Percentiles rank a stretch among this genome's conserved stretches.
These are phyloP conservation scores for Capsella rubella DNA, from an alignment of 441 rosid genomes.

Conservation along the genomic window DNA sequence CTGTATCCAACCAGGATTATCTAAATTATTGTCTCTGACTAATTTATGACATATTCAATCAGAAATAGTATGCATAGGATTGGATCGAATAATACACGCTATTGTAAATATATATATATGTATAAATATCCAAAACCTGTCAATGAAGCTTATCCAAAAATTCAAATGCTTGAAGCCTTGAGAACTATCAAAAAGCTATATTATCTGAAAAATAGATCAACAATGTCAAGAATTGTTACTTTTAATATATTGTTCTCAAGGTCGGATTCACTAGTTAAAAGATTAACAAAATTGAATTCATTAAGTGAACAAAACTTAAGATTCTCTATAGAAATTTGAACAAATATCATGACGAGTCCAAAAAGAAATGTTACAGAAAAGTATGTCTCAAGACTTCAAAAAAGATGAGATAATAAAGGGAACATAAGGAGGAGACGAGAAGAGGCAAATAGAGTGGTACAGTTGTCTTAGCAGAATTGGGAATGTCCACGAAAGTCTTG, in stretches of 20 bases:
- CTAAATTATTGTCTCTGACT: constrained; percentile 17
- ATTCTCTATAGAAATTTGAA: background rate
- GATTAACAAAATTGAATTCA: too few relatives aligned
- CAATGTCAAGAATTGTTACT: too few relatives aligned
- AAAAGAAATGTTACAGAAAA: constrained; percentile 4
- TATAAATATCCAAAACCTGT: background rate
- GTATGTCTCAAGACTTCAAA: constrained; percentile 9
- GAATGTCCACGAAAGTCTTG: constrained; percentile 50
- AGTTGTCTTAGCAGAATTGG: constrained; percentile 1
- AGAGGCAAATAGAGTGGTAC: constrained; percentile 30
- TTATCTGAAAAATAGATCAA: constrained; percentile 6
- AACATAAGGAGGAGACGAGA: constrained; percentile 26
- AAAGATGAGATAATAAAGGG: constrained; percentile 8
- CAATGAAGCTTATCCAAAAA: background rate
- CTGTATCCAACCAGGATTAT: constrained; percentile 29
- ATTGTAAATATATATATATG: too few relatives aligned
- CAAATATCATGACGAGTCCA: background rate
- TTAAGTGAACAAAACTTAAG: background rate
- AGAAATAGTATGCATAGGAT: background rate
- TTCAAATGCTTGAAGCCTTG: background rate
- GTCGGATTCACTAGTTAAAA: too few relatives aligned
- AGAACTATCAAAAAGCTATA: background rate
- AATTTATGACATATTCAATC: background rate
- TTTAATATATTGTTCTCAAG: too few relatives aligned
- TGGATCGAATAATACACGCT: constrained; percentile 24